Percentiles rank a stretch among this genome's conserved stretches.
Conservation (phyloP, 1,139 yeast genomes). For the Geotrichum cucujoidarum region DNA sequence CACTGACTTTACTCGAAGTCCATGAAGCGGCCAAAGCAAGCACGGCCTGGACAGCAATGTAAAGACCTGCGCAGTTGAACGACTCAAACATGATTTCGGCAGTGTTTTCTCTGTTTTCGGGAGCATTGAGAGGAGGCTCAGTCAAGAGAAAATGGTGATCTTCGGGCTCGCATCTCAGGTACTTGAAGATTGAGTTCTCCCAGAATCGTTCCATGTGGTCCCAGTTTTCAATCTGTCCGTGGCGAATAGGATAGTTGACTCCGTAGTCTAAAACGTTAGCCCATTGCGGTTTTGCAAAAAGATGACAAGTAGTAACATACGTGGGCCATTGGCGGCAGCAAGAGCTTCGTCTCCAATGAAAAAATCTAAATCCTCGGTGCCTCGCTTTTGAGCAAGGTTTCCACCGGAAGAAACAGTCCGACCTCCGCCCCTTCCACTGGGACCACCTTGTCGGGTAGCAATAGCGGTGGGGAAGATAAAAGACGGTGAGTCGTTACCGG, state of each 20-base stretch:
- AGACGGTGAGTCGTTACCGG: constrained; percentile 97
- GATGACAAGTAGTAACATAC: constrained; percentile 22
- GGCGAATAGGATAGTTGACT: constrained; percentile 86
- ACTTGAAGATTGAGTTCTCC: constrained; percentile 95
- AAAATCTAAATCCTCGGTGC: constrained; percentile 92
- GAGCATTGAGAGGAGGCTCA: constrained; percentile 98
- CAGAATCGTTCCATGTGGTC: constrained; percentile 99
- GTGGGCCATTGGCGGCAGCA: constrained; percentile 79
- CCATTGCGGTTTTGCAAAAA: background rate
- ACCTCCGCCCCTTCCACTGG: constrained; percentile 38
- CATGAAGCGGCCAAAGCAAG: constrained; percentile 97
- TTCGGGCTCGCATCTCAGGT: constrained; percentile 95
- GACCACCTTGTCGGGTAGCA: constrained; percentile 58
- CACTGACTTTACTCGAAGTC: constrained; percentile 94
- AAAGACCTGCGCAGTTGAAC: constrained; percentile 96
- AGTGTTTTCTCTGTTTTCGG: constrained; percentile 95
- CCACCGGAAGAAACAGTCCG: constrained; percentile 34
- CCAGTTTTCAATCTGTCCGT: constrained; percentile 98
- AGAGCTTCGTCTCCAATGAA: constrained; percentile 95
- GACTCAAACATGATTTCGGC: constrained; percentile 99
- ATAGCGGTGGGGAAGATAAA: constrained; percentile 97
- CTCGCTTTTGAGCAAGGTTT: constrained; percentile 66
- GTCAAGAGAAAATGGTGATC: constrained; percentile 93
- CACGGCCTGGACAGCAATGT: constrained; percentile 98
- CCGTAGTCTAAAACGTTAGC: constrained; percentile 52